These are phyloP conservation scores for Pyrenochaeta sp. DNA, from an alignment of 2,329 filamentous ascomycete species.

Conservation along the genomic window DNA sequence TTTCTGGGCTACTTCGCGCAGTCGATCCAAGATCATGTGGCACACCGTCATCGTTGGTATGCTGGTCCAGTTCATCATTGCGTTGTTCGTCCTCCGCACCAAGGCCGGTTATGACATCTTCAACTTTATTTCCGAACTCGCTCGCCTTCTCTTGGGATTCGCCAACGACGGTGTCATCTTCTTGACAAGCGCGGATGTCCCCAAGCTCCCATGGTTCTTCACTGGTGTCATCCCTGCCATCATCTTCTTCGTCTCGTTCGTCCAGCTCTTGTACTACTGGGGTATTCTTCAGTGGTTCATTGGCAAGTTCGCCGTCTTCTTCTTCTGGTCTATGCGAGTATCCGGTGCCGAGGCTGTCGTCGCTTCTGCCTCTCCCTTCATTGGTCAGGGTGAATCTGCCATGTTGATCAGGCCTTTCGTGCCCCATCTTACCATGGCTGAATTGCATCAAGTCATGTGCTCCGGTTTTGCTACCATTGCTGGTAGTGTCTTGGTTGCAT, in stretches of 20 bases:
- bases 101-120: conserved; percentile 86
- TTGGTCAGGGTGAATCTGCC: conserved; percentile 91
- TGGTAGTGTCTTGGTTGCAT: conserved; percentile 84
- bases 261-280: conserved; percentile 83
- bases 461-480: conserved; percentile 93
- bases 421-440: conserved; percentile 81
- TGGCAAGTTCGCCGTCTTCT: conserved; percentile 84
- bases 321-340: conserved; percentile 88
- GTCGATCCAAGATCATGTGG: conserved; percentile 64
- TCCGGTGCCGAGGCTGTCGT: conserved; percentile 94
- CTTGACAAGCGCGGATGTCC: conserved; percentile 63
- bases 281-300: conserved; percentile 90
- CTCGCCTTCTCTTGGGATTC: conserved; percentile 77
- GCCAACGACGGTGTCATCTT: conserved; percentile 77
- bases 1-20: conserved; percentile 75
- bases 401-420: conserved; percentile 92
- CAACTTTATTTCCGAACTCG: conserved; percentile 81
- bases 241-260: conserved; percentile 95
- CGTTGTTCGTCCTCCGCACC: conserved; percentile 86
- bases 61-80: conserved; percentile 86
- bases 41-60: conserved; percentile 80
- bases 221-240: conserved; percentile 84
- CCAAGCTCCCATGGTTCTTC: conserved; percentile 70
- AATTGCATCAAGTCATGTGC: conserved; percentile 91
- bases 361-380: conserved; percentile 90